Evolutionary conservation across 306 rosid genomes (phyloP), one percentile per base, ranked within the genome.

Genomic region (Leucaena leucocephala): DNA sequence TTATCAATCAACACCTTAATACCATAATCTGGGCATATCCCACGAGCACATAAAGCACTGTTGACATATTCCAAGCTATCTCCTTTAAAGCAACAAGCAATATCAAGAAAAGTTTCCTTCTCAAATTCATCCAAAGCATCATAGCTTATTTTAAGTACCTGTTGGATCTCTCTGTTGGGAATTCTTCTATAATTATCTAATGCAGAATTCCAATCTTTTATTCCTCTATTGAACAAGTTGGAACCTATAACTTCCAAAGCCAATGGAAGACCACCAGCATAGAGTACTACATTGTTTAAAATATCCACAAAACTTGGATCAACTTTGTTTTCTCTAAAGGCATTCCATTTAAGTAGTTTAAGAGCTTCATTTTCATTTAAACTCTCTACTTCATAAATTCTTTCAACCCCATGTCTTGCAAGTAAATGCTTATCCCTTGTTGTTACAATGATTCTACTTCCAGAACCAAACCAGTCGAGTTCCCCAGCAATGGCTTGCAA

Each of bases 301-400:
- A 12, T 33, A 2, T 45, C 59, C 14, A 6, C 1, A 15, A 21
- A 45, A 46, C 42, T 22, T 44, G 59, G 21, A 14, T 34, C 75
- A 67, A 82, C 82, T 83, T 71, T 43, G n/a, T 50, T 44, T 80
- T 69, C 35, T 67, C 72, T 49, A 48, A 40, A 66, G 68, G 58
- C 39, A 42, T 19, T 70, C 75, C 75, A 70, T 5, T 39, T 77
- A 3, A 65, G 45, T 38, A 52, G 54, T 71, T 35, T 64, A 49
- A 73, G 59, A 70, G 55, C 45, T 69, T 80, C 74, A 67, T 44
- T 43, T 49, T 58, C 10, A 65, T 80, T 34, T 52, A 50, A 72
- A 8, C 49, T 1, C 36, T 54, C 13, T 15, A n/a, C 76, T 2
- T 34, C 64, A n/a, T 35, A 72, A 6, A 9, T 52, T 52, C 34